Conservation (phyloP, 805 yeast genomes). For the Clavispora vitiphila region DNA sequence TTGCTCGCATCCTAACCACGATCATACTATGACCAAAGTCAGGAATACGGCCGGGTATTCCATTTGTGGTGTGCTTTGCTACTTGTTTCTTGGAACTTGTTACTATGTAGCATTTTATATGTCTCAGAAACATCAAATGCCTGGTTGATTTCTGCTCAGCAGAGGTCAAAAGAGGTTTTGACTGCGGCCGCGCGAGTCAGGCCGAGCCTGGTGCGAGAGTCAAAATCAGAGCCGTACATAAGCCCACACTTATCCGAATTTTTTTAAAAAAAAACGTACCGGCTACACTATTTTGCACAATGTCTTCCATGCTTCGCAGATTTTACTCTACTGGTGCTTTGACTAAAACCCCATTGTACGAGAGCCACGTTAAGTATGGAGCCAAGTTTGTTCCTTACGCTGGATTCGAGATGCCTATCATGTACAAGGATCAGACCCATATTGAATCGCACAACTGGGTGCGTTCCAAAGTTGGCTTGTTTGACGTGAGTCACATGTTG, state of each 20-base stretch:
- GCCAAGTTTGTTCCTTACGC: conserved; percentile 96
- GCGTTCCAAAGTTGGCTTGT: conserved; percentile 78
- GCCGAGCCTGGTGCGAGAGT: background rate
- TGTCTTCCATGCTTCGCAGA: background rate
- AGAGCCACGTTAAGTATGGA: conserved; percentile 69
- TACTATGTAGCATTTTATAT: background rate
- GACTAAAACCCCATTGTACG: conserved; percentile 74
- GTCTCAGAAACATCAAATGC: no score
- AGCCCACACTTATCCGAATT: background rate
- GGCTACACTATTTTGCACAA: background rate
- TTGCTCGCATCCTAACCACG: background rate
- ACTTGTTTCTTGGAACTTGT: background rate
- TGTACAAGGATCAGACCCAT: conserved; percentile 80
- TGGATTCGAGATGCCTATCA: conserved; percentile 93
- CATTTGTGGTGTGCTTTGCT: background rate
- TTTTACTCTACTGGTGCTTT: conserved; percentile 16
- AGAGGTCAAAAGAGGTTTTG: background rate
- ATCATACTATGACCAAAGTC: background rate
- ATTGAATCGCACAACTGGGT: conserved; percentile 96
- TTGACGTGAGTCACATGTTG: conserved; percentile 96
- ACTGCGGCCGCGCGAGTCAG: background rate
- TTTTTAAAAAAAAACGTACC: background rate
- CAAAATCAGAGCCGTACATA: background rate
- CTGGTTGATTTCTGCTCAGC: no score
- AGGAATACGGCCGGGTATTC: background rate